Evolutionary conservation across 257 asterid species (phyloP), one percentile per base, ranked within the genome.

Genomic region (Nicotiana otophora): DNA sequence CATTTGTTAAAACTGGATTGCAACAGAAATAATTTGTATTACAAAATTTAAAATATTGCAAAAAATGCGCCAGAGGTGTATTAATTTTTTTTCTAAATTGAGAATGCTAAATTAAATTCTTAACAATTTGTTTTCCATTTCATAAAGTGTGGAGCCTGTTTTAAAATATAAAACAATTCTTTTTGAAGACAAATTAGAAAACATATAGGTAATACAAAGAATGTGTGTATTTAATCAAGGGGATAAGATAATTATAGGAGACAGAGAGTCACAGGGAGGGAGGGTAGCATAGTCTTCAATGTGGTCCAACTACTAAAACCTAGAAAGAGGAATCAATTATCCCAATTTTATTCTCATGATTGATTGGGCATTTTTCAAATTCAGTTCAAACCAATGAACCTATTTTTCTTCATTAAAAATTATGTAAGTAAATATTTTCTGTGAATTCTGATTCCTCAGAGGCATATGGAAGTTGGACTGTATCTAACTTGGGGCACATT

Each of bases 261-360:
- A 74, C 62, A 74, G 10, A n/a, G 61, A 74, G 62, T 74, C 79
- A 74, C 39, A 74, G 2, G 80, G 63, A 26, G 39, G 20, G 8
- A 12, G 61, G 58, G 20, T 72, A 20, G 61, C 79, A 72, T 48
- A 26, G 80, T 74, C 80, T 74, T 74, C 80, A 26, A 48, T 74
- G 80, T 74, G 80, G 80, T 74, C 80, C 62, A 48, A 48, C 62
- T 74, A 74, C 63, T 48, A 48, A 74, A 74, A 74, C 80, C 80
- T 16, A 74, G 36, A 74, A 72, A 74, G 80, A 72, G 79, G 79
- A 74, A 70, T 70, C 78, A 70, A 70, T 42, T 70, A 72, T 72
- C 79, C 61, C 60, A 46, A 74, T 48, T 74, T 74, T 74, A 74
- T 74, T 74, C 80, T 74, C 80, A 74, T 74, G 42, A 74, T 74